Evolutionary conservation across 2,329 filamentous ascomycete genomes (phyloP).

Genomic region (Sporothrix pseudoabietina): DNA sequence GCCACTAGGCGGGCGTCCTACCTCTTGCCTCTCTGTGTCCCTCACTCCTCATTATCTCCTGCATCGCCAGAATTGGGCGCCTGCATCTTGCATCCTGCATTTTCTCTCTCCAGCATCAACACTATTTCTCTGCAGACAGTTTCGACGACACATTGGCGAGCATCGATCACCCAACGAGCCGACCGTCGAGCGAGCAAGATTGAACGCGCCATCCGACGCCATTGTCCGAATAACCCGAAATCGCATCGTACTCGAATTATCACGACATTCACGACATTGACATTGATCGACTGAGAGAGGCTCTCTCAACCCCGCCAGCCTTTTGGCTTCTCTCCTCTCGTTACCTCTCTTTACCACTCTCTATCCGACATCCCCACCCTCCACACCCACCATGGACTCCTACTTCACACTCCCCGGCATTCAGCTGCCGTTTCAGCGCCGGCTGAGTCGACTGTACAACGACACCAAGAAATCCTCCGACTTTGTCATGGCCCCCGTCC

Average conservation of each 20-base stretch:
- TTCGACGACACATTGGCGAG: constrained; percentile 1
- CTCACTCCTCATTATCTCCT: constrained; percentile 17
- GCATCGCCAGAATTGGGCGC: constrained; percentile 16
- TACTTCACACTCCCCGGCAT: constrained; percentile 56
- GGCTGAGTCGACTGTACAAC: constrained; percentile 73
- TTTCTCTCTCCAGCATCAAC: constrained; percentile 7
- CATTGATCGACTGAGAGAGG: constrained; percentile 13
- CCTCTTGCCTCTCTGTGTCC: not conserved
- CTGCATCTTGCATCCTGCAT: constrained; percentile 1
- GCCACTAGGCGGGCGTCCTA: constrained; percentile 16
- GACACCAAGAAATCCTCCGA: constrained; percentile 79
- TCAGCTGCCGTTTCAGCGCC: constrained; percentile 61
- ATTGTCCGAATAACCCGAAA: not conserved
- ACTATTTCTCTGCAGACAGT: not conserved
- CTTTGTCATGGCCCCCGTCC: constrained; percentile 67
- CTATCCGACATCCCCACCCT: not conserved
- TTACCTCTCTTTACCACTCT: too few relatives aligned
- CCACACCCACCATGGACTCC: constrained; percentile 50
- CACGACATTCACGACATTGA: not conserved
- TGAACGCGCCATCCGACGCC: not conserved
- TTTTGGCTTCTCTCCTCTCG: not conserved
- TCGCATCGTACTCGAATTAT: constrained; percentile 3
- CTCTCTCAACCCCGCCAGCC: constrained; percentile 4
- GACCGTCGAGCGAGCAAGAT: not conserved
- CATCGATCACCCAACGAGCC: not conserved